Conservation (phyloP, 768 basidiomycete genomes). For the Mycena olivaceomarginata region DNA sequence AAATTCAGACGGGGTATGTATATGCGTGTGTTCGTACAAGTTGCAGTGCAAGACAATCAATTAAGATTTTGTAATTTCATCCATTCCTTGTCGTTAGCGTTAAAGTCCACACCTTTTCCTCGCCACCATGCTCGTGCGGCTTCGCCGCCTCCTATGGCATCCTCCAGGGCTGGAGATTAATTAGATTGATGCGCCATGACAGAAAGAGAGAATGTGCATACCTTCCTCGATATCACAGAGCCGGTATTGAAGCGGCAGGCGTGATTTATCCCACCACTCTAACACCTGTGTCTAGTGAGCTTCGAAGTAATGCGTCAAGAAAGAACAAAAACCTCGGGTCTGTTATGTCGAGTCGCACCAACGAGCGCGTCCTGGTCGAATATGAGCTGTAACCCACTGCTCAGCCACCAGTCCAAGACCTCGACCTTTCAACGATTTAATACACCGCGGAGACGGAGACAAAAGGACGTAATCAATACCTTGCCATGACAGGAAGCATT, state of each 20-base stretch:
- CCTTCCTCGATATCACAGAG: slow-evolving; percentile 93
- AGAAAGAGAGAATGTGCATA: background rate
- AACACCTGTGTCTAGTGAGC: slow-evolving; percentile 64
- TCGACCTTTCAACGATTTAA: slow-evolving; percentile 60
- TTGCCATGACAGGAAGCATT: slow-evolving; percentile 84
- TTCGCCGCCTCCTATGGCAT: slow-evolving; percentile 88
- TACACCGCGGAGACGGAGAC: background rate
- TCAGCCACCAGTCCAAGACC: slow-evolving; percentile 90
- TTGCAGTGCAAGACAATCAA: slow-evolving; percentile 51
- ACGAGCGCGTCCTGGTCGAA: slow-evolving; percentile 89
- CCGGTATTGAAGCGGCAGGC: slow-evolving; percentile 88
- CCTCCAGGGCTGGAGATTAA: slow-evolving; percentile 76
- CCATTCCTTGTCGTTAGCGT: slow-evolving; percentile 91
- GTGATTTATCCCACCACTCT: slow-evolving; percentile 92
- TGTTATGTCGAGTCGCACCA: slow-evolving; percentile 88
- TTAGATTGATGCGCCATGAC: background rate
- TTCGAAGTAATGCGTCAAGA: background rate
- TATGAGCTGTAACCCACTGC: slow-evolving; percentile 83
- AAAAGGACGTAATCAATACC: slow-evolving; percentile 6
- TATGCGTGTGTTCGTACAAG: slow-evolving; percentile 28
- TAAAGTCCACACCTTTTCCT: slow-evolving; percentile 87
- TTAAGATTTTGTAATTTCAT: slow-evolving; percentile 89
- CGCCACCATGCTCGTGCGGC: slow-evolving; percentile 89
- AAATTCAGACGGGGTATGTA: slow-evolving; percentile 42
- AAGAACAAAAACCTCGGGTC: slow-evolving; percentile 66